phyloP scores from a whole-genome alignment of 148 eudicot genomes.

The Nepenthes gracilis region DNA sequence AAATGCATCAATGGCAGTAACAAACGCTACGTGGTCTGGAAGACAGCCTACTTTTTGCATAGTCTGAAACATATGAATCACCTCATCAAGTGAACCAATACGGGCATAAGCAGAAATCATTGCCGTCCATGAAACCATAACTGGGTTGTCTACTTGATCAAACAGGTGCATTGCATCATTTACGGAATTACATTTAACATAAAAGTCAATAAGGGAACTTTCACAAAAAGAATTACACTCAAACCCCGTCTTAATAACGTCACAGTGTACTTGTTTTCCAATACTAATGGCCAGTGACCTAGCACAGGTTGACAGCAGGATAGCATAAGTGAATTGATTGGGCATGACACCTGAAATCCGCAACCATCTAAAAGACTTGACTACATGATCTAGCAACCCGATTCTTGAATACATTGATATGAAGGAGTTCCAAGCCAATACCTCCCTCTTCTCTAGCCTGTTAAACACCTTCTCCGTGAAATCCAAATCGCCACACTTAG shows the following conservation, averaged over 20 bases:
- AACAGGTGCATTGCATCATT: slow-evolving; percentile 53
- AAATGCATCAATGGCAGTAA: slow-evolving; percentile 56
- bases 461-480: slow-evolving; percentile 44
- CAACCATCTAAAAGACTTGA: slow-evolving; percentile 36
- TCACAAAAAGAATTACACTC: slow-evolving; percentile 47
- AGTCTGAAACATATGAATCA: slow-evolving; percentile 34
- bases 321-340: slow-evolving; percentile 61
- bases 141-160: slow-evolving; percentile 32
- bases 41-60: slow-evolving; percentile 37
- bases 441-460: slow-evolving; percentile 41
- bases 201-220: slow-evolving; percentile 77
- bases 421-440: slow-evolving; percentile 65
- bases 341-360: slow-evolving; percentile 27
- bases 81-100: slow-evolving; percentile 50
- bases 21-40: slow-evolving; percentile 63
- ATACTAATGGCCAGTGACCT: slow-evolving; percentile 25
- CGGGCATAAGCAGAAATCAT: slow-evolving; percentile 64
- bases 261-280: slow-evolving; percentile 63
- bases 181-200: slow-evolving; percentile 46
- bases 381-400: slow-evolving; percentile 35
- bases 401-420: slow-evolving; percentile 49
- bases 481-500: slow-evolving; percentile 56
- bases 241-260: slow-evolving; percentile 44
- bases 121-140: slow-evolving; percentile 69
- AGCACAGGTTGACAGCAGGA: slow-evolving; percentile 63